Evolutionary conservation across 2,329 filamentous ascomycete genomes (phyloP), one percentile per base, ranked within the genome.

Genomic region (Magnaporthiopsis incrustans): DNA sequence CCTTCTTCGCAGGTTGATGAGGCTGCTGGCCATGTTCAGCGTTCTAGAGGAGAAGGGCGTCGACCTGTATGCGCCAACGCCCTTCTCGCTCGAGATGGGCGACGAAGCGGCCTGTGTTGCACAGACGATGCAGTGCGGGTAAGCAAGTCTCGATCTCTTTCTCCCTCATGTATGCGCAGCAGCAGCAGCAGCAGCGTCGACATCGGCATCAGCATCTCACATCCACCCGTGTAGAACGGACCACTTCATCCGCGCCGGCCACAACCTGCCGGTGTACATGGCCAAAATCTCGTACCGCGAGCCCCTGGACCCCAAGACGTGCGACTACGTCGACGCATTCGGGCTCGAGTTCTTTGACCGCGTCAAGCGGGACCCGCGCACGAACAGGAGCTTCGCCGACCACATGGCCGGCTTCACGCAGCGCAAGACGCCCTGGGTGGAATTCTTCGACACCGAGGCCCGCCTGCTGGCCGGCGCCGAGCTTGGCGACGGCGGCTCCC

Each of bases 401-500:
- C 72, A 73, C 64, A 77, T 77, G 75, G 70, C 71, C 18, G 73
- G 73, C 0, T 71, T 72, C 60, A 73, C 73, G 6, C 64, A 68
- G 44, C 72, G 73, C 68, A 70, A 74, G 69, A 68, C 72, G n/a
- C 66, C 74, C 7, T 72, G 76, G 75, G 74, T 70, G 60, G 66
- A 73, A 65, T 66, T 77, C 26, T 71, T 73, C 63, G 63, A 71
- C 63, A 69, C 71, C 4, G 62, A 26, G 3, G 44, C 62, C 6
- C 67, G 73, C 4, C 63, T 73, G 27, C 58, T 56, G 32, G 65
- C 63, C 56, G 64, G 64, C 15, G 59, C 64, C 64, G 53, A 57
- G 22, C 26, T 57, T 26, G 22, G 8, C 30, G 30, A 30, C 26
- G 22, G 8, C 18, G 53, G 26, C n/a, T 27, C n/a, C 53, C 67